Evolutionary conservation across 148 eudicot genomes (phyloP).

Genomic region (Rhododendron molle): DNA sequence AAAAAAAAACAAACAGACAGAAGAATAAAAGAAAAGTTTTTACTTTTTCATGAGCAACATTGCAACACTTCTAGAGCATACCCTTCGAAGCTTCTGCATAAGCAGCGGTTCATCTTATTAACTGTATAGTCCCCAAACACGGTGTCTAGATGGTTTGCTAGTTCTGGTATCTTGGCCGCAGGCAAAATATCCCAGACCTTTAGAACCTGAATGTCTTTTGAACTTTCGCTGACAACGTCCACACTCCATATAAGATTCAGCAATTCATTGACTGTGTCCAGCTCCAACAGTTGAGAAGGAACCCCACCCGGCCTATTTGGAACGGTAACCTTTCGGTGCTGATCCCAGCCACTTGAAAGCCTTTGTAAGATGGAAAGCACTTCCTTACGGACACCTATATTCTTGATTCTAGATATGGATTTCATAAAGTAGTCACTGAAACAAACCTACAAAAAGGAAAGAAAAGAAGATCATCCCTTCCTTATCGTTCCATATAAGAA

Average conservation of each 20-base stretch:
- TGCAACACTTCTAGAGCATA: conserved; percentile 12
- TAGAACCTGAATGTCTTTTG: conserved; percentile 29
- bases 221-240: conserved; percentile 23
- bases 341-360: conserved; percentile 24
- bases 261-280: background rate
- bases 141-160: conserved; percentile 17
- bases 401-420: conserved; percentile 19
- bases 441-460: conserved; percentile 24
- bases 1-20: background rate
- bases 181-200: conserved; percentile 36
- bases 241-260: conserved; percentile 13
- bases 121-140: conserved; percentile 24
- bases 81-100: conserved; percentile 29
- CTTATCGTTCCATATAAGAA: background rate
- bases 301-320: background rate
- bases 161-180: conserved; percentile 10
- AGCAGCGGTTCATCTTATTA: conserved; percentile 24
- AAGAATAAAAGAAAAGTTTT: background rate
- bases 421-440: conserved; percentile 26
- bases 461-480: background rate
- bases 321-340: background rate
- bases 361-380: conserved; percentile 24
- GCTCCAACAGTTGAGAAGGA: background rate
- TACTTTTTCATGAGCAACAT: background rate
- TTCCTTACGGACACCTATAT: conserved; percentile 20